Conservation (phyloP, 345 rosid species). For the Noccaea caerulescens region DNA sequence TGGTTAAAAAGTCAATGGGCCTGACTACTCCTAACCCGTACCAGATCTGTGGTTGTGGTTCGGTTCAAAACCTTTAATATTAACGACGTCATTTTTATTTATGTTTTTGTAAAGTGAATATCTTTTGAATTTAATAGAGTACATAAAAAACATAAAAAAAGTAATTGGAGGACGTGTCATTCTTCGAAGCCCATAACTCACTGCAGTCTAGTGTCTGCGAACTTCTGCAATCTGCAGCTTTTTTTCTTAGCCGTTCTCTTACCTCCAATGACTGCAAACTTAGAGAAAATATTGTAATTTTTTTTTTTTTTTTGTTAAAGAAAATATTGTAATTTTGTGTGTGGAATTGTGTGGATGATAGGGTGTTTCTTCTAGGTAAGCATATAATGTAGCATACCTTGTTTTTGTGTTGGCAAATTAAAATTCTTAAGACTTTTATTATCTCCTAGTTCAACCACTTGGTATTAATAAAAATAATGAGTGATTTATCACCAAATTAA, state of each 20-base stretch:
- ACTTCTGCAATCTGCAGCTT: slow-evolving; percentile 25
- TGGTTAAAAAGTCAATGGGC: slow-evolving; percentile 37
- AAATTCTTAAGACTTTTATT: slow-evolving; percentile 3
- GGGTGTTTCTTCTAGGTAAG: not conserved
- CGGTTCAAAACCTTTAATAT: slow-evolving; percentile 19
- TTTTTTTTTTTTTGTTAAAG: no score
- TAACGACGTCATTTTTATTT: not conserved
- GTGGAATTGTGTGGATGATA: not conserved
- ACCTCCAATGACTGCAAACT: slow-evolving; percentile 23
- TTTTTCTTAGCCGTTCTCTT: not conserved
- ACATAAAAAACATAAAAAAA: not conserved
- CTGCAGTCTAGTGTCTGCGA: slow-evolving; percentile 25
- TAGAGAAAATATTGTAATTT: no score
- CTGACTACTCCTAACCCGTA: slow-evolving; percentile 36
- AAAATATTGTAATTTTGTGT: not conserved
- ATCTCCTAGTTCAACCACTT: not conserved
- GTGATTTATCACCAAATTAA: not conserved
- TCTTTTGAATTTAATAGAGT: not conserved
- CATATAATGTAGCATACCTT: slow-evolving; percentile 7
- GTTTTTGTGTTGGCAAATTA: slow-evolving; percentile 8
- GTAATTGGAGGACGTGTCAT: slow-evolving; percentile 44
- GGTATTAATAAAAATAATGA: not conserved
- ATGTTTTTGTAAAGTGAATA: not conserved
- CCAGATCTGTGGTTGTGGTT: slow-evolving; percentile 31
- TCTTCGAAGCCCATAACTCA: slow-evolving; percentile 30